Conservation (phyloP, 441 rosid genomes). For the Erysimum cheiri region DNA sequence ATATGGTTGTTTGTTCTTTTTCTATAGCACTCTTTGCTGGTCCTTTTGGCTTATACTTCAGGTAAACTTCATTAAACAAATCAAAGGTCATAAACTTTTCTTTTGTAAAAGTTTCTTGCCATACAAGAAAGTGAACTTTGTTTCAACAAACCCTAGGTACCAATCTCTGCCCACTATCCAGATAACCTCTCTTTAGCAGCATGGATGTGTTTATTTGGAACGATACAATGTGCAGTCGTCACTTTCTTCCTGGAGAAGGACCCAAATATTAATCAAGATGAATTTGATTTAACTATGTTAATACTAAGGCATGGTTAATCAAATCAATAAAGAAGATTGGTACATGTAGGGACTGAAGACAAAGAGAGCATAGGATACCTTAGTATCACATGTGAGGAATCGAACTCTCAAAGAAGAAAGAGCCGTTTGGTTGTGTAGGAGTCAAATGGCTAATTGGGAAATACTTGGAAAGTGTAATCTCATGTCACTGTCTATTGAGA, state of each 20-base stretch:
- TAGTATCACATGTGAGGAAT: no score
- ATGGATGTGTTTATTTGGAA: conserved; percentile 70
- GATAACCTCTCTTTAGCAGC: conserved; percentile 60
- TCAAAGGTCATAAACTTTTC: background rate
- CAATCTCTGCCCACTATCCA: conserved; percentile 53
- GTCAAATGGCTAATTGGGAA: no score
- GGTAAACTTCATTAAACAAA: conserved; percentile 38
- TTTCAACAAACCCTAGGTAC: conserved; percentile 51
- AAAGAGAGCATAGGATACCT: no score
- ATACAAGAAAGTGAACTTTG: conserved; percentile 13
- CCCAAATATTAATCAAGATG: conserved; percentile 33
- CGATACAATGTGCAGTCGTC: conserved; percentile 54
- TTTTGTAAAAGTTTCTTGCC: conserved; percentile 10
- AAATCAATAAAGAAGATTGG: no score
- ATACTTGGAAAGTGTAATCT: no score
- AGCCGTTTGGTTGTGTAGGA: no score
- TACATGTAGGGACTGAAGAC: no score
- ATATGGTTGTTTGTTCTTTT: conserved; percentile 59
- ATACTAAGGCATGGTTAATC: no score
- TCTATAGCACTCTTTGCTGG: conserved; percentile 65
- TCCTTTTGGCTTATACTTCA: conserved; percentile 69
- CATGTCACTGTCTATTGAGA: no score
- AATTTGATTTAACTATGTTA: no score
- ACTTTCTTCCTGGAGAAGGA: conserved; percentile 50
- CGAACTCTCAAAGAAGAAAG: no score